Evolutionary conservation across 2,329 filamentous ascomycete species (phyloP), one percentile per base, ranked within the genome.

Genomic region (Monosporascus sp.): DNA sequence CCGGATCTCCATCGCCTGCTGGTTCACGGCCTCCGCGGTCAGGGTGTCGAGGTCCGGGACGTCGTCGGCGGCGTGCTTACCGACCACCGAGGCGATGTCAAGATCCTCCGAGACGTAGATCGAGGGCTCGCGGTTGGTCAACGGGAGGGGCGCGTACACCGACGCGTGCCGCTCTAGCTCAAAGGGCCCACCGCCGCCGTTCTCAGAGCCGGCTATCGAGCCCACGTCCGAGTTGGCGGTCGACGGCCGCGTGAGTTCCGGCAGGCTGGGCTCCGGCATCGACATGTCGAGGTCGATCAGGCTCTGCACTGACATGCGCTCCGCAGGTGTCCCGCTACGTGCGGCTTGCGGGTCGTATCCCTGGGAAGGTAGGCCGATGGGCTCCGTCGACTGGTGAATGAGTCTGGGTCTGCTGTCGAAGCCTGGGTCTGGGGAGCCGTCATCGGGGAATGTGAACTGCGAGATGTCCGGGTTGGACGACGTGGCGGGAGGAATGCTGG

Each of bases 81-180:
- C 62, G 7, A 73, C 57, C n/a, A 65, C 65, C 7, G 63, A 53
- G 3, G 77, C 72, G 55, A 75, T 78, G 26, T 79, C 74, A 7
- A 78, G 80, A 55, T 83, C 80, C 56, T 85, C 82, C 1, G 80
- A 80, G 9, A 85, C 77, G 61, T 85, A 85, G 47, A 85, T 82
- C 3, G 79, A 82, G 1, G 80, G 80, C 57, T 83, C 80, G 37
- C 81, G 73, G 49, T 70, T 73, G 0, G 69, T 66, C 4, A 68
- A 62, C 5, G 72, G 67, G 14, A 70, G 37, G 43, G 72, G 62
- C 47, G 65, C 71, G 56, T 83, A 82, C 1, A 84, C 68, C 1
- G 81, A 84, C 1, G 80, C 73, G 59, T 85, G 82, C n/a, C 79
- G 77, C 64, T 87, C 84, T 3, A 86, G 72, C 52, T 85, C 81